Conservation (phyloP, 805 yeast species). For the Yarrowia osloensis region DNA sequence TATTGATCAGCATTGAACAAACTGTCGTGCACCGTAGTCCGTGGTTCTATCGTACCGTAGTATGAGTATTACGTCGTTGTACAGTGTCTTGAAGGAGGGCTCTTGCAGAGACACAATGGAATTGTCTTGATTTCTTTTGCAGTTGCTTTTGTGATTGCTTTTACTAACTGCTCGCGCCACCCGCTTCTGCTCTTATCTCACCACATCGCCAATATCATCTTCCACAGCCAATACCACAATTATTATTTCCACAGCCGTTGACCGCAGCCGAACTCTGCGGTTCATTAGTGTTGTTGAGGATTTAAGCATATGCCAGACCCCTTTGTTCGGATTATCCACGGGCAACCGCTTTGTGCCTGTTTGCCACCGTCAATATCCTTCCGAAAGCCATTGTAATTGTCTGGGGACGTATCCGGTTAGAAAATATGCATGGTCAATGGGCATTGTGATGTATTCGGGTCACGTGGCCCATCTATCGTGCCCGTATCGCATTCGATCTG, state of each 20-base stretch:
- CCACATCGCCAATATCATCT: too few species aligned
- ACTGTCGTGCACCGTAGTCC: too few species aligned
- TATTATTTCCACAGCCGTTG: background rate
- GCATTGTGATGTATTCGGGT: background rate
- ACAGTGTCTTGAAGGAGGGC: too few species aligned
- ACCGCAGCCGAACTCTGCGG: background rate
- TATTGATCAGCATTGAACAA: background rate
- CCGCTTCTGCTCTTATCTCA: too few species aligned
- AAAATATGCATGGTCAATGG: background rate
- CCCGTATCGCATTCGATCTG: background rate
- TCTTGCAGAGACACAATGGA: too few species aligned
- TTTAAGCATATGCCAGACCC: conserved; percentile 9
- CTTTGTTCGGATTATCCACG: background rate
- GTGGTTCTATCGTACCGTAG: too few species aligned
- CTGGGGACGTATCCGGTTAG: background rate
- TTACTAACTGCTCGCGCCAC: too few species aligned
- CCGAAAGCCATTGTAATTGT: background rate
- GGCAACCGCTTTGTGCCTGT: background rate
- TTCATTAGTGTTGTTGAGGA: conserved; percentile 5
- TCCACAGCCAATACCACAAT: too few species aligned
- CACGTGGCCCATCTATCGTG: background rate
- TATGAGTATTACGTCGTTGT: too few species aligned
- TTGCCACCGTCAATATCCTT: background rate
- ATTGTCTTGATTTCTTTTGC: too few species aligned
- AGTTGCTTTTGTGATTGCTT: too few species aligned